A percentile compares a stretch with the other conserved stretches of the same genome.
These are phyloP conservation scores for Hysterium pulicare DNA, from an alignment of 2,329 filamentous ascomycete genomes.

Conservation along the genomic window DNA sequence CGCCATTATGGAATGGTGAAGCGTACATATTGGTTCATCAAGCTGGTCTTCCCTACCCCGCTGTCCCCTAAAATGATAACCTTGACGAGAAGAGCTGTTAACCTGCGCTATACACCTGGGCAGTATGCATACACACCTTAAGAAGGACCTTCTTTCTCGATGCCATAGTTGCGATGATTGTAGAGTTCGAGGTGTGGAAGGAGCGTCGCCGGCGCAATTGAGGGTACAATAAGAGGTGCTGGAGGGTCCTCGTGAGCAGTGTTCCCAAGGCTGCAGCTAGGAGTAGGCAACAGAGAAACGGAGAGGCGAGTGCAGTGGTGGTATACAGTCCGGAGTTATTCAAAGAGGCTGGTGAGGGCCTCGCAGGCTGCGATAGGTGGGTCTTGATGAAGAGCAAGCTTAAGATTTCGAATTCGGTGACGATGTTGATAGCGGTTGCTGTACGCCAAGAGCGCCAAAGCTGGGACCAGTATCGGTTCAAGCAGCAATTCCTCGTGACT, in stretches of 20 bases:
- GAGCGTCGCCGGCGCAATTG: background rate
- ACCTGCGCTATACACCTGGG: constrained; percentile 2
- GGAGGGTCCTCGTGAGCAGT: constrained; percentile 1
- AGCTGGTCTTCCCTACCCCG: constrained; percentile 97
- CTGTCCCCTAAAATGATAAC: constrained; percentile 99
- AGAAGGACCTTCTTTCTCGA: constrained; percentile 77
- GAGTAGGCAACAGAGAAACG: background rate
- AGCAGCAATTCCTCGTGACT: background rate
- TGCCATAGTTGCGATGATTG: constrained; percentile 23
- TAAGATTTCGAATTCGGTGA: background rate
- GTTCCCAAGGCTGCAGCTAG: background rate
- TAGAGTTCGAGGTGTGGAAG: constrained; percentile 1
- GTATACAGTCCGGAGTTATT: background rate
- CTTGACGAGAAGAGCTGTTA: constrained; percentile 47
- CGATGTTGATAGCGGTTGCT: background rate
- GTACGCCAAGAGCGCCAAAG: background rate
- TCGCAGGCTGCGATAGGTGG: background rate
- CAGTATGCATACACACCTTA: constrained; percentile 59
- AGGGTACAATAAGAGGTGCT: background rate
- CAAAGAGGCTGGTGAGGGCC: background rate
- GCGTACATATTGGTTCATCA: constrained; percentile 99
- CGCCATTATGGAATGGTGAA: constrained; percentile 1
- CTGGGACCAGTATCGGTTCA: background rate
- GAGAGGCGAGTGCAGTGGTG: background rate
- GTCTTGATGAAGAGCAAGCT: background rate